Conservation (phyloP, 116 monocot genomes). For the Dioscorea cayenensis region DNA sequence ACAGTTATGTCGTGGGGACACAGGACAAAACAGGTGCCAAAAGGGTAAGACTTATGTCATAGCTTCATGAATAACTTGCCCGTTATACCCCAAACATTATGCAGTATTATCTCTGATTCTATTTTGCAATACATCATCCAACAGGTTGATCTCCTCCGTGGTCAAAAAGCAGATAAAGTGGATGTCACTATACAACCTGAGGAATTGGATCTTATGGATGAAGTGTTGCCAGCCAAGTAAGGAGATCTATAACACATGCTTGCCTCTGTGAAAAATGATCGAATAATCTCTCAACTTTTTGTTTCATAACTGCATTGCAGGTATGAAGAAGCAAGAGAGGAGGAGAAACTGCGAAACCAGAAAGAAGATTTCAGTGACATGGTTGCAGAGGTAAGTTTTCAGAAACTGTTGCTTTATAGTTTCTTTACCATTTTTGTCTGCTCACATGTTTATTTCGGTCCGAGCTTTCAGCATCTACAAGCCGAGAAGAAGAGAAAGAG, state of each 20-base stretch:
- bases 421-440: neutral
- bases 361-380: slow-evolving; percentile 99
- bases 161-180: slow-evolving; percentile 95
- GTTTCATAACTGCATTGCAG: slow-evolving; percentile 19
- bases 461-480: slow-evolving; percentile 17
- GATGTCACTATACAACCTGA: slow-evolving; percentile 98
- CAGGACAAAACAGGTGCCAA: slow-evolving; percentile 83
- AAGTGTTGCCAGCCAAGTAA: slow-evolving; percentile 91
- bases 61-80: neutral
- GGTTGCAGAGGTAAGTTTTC: slow-evolving; percentile 70
- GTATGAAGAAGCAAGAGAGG: slow-evolving; percentile 96
- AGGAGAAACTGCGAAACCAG: slow-evolving; percentile 92
- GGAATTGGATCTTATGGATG: slow-evolving; percentile 92
- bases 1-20: slow-evolving; percentile 65
- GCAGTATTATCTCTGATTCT: neutral
- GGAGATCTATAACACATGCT: neutral
- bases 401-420: neutral
- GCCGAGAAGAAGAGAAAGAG: slow-evolving; percentile 94
- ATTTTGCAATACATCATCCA: neutral
- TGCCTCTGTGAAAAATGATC: neutral
- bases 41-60: slow-evolving; percentile 42
- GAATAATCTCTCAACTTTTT: neutral
- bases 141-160: slow-evolving; percentile 94
- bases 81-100: too few relatives aligned
- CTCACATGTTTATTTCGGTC: neutral